Base-by-base conservation (phyloP, 1,284 basidiomycete species). In the Cerrena zonata region DNA sequence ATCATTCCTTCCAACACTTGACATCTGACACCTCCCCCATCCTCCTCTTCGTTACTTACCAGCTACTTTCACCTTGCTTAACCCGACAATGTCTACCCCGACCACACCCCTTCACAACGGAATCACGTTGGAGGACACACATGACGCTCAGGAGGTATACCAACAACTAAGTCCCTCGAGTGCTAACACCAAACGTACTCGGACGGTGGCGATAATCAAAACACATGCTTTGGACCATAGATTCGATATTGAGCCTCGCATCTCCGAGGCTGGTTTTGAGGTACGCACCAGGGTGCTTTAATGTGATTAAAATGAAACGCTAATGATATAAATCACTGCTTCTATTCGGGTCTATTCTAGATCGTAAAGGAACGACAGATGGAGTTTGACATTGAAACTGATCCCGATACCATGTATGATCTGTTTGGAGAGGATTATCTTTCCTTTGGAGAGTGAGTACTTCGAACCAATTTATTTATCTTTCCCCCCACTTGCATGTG, bases 311-410 rank as follows among this genome's bases (percentile, higher is more conserved):
- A 22, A 7, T 34, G 26, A n/a, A 12, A 25, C 15, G 30, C 25
- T 41, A 34, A 30, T 46, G 21, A 30, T 19, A 23, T 53, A 18
- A 26, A 26, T 7, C 10, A 22, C 13, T 42, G 30, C 41, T 15
- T 19, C 13, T 42, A n/a, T 23, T 42, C 22, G 10, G 10, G 7
- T 24, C 19, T 48, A n/a, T 48, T 34, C 24, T 53, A 88, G 86
- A 88, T 89, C 60, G 80, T 87, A 49, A 89, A 89, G 65, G 86
- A 89, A 66, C 71, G 86, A 21, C 87, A 87, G 63, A 88, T 89
- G 84, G 86, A 88, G 57, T 89, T 89, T 58, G 86, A 88, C 60
- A 75, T 78, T 18, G 87, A 89, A 60, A 79, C 82, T 7, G 86
- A 89, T 57, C 85, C 84, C 22, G 86, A 89, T 24, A 80, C 80